Base-by-base conservation (phyloP, 1,284 basidiomycete genomes). In the Coniferiporia sulphurascens region DNA sequence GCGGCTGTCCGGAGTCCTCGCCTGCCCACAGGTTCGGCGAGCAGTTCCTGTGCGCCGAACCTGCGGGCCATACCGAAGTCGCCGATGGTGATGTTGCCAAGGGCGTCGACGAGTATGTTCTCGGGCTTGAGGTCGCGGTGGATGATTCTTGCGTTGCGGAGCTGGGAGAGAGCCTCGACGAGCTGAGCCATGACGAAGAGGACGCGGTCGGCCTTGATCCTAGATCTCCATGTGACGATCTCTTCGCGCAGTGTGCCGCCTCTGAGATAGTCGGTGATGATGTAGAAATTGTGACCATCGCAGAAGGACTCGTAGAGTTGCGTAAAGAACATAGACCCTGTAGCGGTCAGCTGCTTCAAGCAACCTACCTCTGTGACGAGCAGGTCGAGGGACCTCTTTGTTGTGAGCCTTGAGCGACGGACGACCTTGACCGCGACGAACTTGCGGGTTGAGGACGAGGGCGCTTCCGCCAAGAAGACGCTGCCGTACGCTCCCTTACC, bases 51-150 rank as follows among this genome's bases (percentile, higher is more conserved):
- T 3, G 17, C 15, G 32, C 38, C 54, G 21, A 61, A 61, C 21
- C 45, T 21, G 15, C 55, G 54, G 38, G 84, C 83, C n/a, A 85
- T 72, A 45, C 84, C 84, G 68, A 85, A 85, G 69, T 86, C 84
- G 21, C 82, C 83, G 32, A 86, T 78, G 70, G 85, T 85, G 71
- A 82, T 78, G 66, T 80, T 36, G 44, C 70, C 68, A 65, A 67
- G 71, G 52, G 71, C 71, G 67, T 80, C 79, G 51, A 82, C 71
- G 12, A 86, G 72, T 55, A 85, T 84, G 66, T 86, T 86, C 70
- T 83, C 82, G 27, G 84, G 84, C 67, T 86, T 85, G 68, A 86
- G 82, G 67, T 86, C 84, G 34, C 84, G 77, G 70, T 86, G 84
- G 21, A 85, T 81, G 65, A 86, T 84, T 67, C 82, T 83, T 22